phyloP scores from a whole-genome alignment of 805 yeast genomes.

The Candida namnaoensis region DNA sequence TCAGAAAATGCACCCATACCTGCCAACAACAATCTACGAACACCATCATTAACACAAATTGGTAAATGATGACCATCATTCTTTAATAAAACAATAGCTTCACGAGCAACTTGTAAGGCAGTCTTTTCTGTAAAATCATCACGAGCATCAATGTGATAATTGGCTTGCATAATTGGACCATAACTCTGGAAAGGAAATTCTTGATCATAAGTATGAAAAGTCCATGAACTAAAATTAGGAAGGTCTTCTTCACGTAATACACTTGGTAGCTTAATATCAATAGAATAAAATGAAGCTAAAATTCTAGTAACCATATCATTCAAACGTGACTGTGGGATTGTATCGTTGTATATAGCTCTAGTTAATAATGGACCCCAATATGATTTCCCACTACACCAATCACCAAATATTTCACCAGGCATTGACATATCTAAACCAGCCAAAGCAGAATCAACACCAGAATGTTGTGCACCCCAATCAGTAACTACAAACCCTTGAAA shows the following conservation, averaged over 20 bases:
- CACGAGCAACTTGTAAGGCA: constrained; percentile 46
- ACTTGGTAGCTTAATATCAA: constrained; percentile 25
- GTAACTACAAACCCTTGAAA: constrained; percentile 62
- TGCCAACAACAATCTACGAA: constrained; percentile 32
- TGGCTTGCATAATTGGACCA: constrained; percentile 45
- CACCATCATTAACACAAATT: constrained; percentile 32
- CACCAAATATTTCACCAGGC: constrained; percentile 52
- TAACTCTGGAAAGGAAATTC: constrained; percentile 42
- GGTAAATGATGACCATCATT: constrained; percentile 45
- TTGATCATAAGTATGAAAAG: constrained; percentile 45
- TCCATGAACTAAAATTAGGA: constrained; percentile 54
- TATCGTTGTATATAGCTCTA: constrained; percentile 43
- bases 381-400: constrained; percentile 44
- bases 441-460: constrained; percentile 46
- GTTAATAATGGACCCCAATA: constrained; percentile 53
- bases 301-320: constrained; percentile 58
- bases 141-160: constrained; percentile 47
- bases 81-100: constrained; percentile 47
- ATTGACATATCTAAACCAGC: constrained; percentile 60
- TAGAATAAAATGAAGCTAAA: constrained; percentile 45
- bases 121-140: constrained; percentile 36
- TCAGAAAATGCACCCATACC: constrained; percentile 46
- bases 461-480: constrained; percentile 60
- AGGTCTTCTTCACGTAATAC: constrained; percentile 30
- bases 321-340: constrained; percentile 42